These are phyloP conservation scores for Dissophora ornata DNA, from an alignment of 192 early-diverging fungal genomes.

Conservation along the genomic window DNA sequence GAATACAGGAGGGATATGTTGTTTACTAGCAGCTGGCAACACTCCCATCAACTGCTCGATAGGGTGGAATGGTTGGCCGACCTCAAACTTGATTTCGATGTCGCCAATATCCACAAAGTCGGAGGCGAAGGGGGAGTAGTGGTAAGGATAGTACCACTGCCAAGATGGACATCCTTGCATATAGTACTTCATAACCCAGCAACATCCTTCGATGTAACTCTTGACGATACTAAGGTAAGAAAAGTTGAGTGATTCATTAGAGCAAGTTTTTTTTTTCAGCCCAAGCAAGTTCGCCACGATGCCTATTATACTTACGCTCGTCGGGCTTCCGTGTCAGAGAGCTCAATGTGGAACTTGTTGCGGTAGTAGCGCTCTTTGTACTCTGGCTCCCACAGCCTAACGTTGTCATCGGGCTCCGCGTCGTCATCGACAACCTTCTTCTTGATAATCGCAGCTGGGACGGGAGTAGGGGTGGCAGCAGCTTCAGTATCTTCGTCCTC, in stretches of 20 bases:
- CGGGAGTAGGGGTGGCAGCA: constrained; percentile 52
- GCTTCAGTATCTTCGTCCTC: constrained; percentile 54
- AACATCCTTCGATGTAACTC: constrained; percentile 93
- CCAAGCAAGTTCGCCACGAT: too few species aligned
- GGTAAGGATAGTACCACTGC: constrained; percentile 98
- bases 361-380: constrained; percentile 81
- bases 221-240: constrained; percentile 63
- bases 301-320: constrained; percentile 56
- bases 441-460: constrained; percentile 54
- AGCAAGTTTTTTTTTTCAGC: too few species aligned
- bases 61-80: constrained; percentile 86
- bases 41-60: constrained; percentile 99
- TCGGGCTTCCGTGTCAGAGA: constrained; percentile 65
- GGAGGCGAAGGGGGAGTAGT: constrained; percentile 91
- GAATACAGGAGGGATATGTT: constrained; percentile 76
- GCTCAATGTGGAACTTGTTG: constrained; percentile 73
- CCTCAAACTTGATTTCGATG: constrained; percentile 82
- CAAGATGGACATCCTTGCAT: constrained; percentile 87
- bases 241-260: not conserved
- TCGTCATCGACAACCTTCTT: constrained; percentile 54
- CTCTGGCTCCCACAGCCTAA: constrained; percentile 80
- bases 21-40: constrained; percentile 80
- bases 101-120: constrained; percentile 84
- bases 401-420: constrained; percentile 69
- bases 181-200: constrained; percentile 97